A percentile compares a stretch with the other conserved stretches of the same genome.
Conservation (phyloP, 2,329 filamentous ascomycete species). For the Celoporthe dispersa region DNA sequence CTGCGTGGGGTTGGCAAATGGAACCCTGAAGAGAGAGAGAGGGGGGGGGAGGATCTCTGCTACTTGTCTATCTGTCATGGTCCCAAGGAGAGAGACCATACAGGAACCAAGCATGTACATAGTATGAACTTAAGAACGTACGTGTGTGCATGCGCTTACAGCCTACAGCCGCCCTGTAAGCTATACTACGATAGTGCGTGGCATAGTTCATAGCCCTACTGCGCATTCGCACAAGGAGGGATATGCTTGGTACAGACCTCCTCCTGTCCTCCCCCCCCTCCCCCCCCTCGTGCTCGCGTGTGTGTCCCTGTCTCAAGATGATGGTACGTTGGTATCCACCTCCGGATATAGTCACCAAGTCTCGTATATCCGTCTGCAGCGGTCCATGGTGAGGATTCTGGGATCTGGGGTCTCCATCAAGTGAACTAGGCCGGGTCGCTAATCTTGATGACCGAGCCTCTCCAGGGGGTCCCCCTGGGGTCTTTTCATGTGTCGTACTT, state of each 20-base stretch:
- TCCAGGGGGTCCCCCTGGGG: conserved; percentile 5
- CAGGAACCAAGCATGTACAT: background rate
- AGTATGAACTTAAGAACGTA: too few relatives aligned
- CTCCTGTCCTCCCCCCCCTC: background rate
- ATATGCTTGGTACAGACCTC: background rate
- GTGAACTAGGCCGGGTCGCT: conserved; percentile 21
- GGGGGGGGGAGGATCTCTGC: too few relatives aligned
- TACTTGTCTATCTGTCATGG: too few relatives aligned
- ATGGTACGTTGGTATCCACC: background rate
- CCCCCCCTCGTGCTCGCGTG: background rate
- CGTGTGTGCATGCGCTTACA: background rate
- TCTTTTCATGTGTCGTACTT: background rate
- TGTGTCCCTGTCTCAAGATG: background rate
- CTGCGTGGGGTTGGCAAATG: background rate
- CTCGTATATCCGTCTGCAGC: conserved; percentile 1
- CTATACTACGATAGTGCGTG: background rate
- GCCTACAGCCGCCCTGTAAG: background rate
- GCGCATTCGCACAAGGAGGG: too few relatives aligned
- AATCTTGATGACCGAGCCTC: conserved; percentile 21
- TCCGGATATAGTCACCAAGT: background rate
- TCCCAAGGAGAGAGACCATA: too few relatives aligned
- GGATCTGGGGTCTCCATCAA: conserved; percentile 26
- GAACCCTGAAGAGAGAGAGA: too few relatives aligned
- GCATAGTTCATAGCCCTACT: too few relatives aligned
- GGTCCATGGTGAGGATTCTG: background rate